Percentiles rank a stretch among this genome's conserved stretches.
phyloP scores from a whole-genome alignment of 1,284 basidiomycete species.

The Moesziomyces sp. region DNA sequence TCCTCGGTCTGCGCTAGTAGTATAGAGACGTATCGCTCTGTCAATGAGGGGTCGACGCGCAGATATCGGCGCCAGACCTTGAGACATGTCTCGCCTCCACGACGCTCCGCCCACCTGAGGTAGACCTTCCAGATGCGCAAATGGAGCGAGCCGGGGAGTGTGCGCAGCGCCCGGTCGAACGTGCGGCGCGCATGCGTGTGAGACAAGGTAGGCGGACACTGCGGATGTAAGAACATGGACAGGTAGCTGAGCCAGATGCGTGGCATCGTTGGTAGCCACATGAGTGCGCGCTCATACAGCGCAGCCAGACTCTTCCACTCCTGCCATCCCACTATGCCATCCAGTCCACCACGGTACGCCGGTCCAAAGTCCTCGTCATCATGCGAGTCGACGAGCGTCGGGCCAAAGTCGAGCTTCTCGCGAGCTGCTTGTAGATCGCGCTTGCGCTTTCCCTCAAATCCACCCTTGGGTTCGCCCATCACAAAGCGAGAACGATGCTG shows the following conservation, averaged over 20 bases:
- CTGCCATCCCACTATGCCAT: conserved; percentile 87
- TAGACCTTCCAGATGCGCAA: conserved; percentile 92
- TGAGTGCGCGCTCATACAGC: conserved; percentile 88
- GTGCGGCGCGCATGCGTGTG: conserved; percentile 91
- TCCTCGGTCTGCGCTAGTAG: conserved; percentile 53
- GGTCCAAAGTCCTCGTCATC: conserved; percentile 76
- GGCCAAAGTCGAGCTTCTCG: conserved; percentile 73
- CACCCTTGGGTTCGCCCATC: conserved; percentile 75
- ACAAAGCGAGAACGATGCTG: conserved; percentile 85
- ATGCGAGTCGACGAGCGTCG: conserved; percentile 55
- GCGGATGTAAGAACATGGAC: conserved; percentile 87
- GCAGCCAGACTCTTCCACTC: conserved; percentile 93
- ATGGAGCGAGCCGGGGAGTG: conserved; percentile 93
- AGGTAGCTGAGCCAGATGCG: conserved; percentile 93
- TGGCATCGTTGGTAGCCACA: conserved; percentile 94
- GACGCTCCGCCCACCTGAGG: conserved; percentile 89
- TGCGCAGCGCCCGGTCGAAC: conserved; percentile 92
- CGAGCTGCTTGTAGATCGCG: conserved; percentile 69
- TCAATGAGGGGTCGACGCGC: conserved; percentile 69
- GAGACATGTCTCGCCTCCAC: conserved; percentile 85
- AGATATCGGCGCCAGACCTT: conserved; percentile 91
- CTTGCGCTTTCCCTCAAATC: conserved; percentile 64
- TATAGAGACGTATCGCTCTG: conserved; percentile 62
- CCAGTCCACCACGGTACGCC: conserved; percentile 82
- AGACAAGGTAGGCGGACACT: conserved; percentile 84